Evolutionary conservation across 148 eudicot species (phyloP), one percentile per base, ranked within the genome.

Genomic region (Pharnaceum exiguum): DNA sequence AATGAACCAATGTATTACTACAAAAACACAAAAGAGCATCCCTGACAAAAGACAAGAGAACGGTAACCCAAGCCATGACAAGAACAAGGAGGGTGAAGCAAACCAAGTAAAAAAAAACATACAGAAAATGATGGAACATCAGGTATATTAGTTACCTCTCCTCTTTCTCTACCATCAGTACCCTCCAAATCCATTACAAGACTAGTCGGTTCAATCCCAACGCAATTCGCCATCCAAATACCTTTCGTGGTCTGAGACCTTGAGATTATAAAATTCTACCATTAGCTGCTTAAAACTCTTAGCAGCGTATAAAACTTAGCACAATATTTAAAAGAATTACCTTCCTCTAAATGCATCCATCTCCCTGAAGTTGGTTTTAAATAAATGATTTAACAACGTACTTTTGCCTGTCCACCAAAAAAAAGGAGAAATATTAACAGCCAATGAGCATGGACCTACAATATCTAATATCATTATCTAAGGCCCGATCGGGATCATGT

Each of bases 181-280:
- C 98, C 98, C 84, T 93, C 98, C 78, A 88, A 74, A 83, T 93
- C 98, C 99, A 93, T 93, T 10, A 93, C 96, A 69, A 93, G 71
- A 21, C 96, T 93, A 62, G 83, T 75, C 57, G 99, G 99, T 66
- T 93, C 99, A 72, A 93, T 83, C 30, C 91, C 99, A 63, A 71
- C 87, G 75, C 99, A 88, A 30, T 45, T 77, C 43, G 99, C 96
- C 80, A 88, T 18, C 99, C 99, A 93, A 56, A 88, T 93, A 24
- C 99, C 99, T 72, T 88, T 93, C 40, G 98, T 93, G 42, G 98
- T 93, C 73, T 93, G 96, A 66, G 95, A 85, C 90, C 98, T 93
- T 60, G 42, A 24, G 40, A 72, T 21, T 27, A 42, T 13, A 62
- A 46, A 16, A 45, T 18, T 16, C 15, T 26, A 50, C 62, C 61